Conservation (phyloP, 2,329 filamentous ascomycete species). For the Cladophialophora psammophila region DNA sequence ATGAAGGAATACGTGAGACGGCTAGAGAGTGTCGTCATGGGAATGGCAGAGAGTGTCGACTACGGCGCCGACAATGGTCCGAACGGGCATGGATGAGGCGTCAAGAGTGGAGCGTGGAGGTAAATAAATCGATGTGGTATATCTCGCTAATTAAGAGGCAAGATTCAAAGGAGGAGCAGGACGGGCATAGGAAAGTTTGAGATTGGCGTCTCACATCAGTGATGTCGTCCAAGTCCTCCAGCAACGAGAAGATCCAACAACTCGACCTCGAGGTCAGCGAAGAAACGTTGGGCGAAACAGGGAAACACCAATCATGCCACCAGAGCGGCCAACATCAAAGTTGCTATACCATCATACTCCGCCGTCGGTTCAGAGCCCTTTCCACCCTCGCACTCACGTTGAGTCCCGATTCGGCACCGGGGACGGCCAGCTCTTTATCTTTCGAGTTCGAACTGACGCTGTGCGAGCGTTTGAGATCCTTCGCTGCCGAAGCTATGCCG, state of each 20-base stretch:
- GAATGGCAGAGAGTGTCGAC: constrained; percentile 39
- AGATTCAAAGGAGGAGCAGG: neutral
- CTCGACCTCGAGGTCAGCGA: constrained; percentile 10
- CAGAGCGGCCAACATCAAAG: neutral
- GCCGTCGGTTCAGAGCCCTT: constrained; percentile 34
- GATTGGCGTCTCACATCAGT: neutral
- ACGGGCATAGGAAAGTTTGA: neutral
- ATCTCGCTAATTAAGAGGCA: neutral
- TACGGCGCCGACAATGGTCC: constrained; percentile 1
- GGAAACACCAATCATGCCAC: neutral
- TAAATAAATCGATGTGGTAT: constrained; percentile 4
- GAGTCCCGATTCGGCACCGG: constrained; percentile 4
- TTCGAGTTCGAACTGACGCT: constrained; percentile 28
- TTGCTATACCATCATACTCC: constrained; percentile 38
- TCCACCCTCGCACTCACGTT: constrained; percentile 27
- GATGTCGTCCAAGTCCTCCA: constrained; percentile 7
- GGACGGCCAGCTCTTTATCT: neutral
- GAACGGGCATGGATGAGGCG: constrained; percentile 24
- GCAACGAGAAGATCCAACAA: constrained; percentile 10
- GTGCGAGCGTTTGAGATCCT: constrained; percentile 27
- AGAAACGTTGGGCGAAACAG: neutral
- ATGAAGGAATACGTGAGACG: constrained; percentile 50
- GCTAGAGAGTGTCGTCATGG: constrained; percentile 50
- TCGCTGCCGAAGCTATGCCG: constrained; percentile 4
- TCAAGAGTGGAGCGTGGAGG: neutral